phyloP scores from a whole-genome alignment of 2,329 filamentous ascomycete species.

The Hypoxylon sp. region DNA sequence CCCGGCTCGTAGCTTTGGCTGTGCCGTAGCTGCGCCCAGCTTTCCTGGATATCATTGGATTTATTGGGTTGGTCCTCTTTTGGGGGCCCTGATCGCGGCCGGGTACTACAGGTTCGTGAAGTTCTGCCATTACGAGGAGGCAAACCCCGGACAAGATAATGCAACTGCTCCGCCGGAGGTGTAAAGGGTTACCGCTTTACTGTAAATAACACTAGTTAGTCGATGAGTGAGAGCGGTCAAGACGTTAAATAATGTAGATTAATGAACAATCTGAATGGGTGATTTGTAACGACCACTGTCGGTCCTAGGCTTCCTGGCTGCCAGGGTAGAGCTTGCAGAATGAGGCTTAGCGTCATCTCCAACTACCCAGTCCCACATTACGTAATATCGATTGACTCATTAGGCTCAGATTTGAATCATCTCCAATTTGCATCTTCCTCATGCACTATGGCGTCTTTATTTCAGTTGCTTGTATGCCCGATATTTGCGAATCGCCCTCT shows the following conservation, averaged over 20 bases:
- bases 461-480: not conserved
- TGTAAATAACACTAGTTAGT: not conserved
- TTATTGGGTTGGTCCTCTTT: slow-evolving; percentile 56
- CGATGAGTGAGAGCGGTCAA: not conserved
- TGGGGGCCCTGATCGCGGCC: slow-evolving; percentile 54
- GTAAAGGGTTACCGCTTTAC: not conserved
- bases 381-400: slow-evolving; percentile 31
- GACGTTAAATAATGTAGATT: not conserved
- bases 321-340: not conserved
- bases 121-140: slow-evolving; percentile 45
- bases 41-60: slow-evolving; percentile 53
- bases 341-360: not conserved
- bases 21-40: slow-evolving; percentile 44
- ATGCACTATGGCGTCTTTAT: not conserved
- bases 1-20: slow-evolving; percentile 53
- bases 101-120: slow-evolving; percentile 48
- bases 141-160: slow-evolving; percentile 36
- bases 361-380: not conserved
- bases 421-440: slow-evolving; percentile 10
- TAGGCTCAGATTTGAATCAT: slow-evolving; percentile 1
- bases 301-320: too few relatives aligned
- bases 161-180: slow-evolving; percentile 11
- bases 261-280: too few relatives aligned
- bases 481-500: slow-evolving; percentile 34
- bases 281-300: too few relatives aligned